These are phyloP conservation scores for Penicillium robsamsonii DNA, from an alignment of 495 filamentous ascomycete genomes.

Conservation along the genomic window DNA sequence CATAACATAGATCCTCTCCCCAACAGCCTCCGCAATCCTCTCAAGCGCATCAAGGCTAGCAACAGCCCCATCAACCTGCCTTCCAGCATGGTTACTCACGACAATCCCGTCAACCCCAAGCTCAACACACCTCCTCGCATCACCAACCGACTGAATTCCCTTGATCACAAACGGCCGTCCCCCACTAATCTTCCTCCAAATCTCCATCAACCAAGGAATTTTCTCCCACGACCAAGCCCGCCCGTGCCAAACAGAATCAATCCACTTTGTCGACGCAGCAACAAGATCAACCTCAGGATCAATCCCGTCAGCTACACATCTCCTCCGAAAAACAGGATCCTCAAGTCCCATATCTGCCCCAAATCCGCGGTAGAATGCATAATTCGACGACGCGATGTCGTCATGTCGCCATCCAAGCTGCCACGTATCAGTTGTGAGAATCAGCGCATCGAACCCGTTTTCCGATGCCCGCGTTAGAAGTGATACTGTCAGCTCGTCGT, in stretches of 20 bases:
- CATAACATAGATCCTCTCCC: conserved; percentile 53
- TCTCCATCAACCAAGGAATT: conserved; percentile 52
- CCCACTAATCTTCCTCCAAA: conserved; percentile 52
- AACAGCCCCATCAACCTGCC: conserved; percentile 63
- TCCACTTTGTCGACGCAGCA: conserved; percentile 57
- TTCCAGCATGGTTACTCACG: conserved; percentile 59
- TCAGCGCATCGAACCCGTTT: conserved; percentile 55
- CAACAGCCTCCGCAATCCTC: conserved; percentile 61
- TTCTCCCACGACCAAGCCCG: conserved; percentile 59
- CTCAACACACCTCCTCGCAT: conserved; percentile 55
- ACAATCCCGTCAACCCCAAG: conserved; percentile 55
- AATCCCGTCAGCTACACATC: conserved; percentile 49
- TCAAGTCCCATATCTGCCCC: conserved; percentile 57
- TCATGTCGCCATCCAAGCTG: conserved; percentile 64
- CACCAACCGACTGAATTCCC: conserved; percentile 53
- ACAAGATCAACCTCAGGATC: conserved; percentile 51
- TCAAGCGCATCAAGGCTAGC: conserved; percentile 58
- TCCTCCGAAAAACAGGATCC: conserved; percentile 57
- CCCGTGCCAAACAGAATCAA: conserved; percentile 65
- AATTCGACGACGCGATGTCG: conserved; percentile 56
- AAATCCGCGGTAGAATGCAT: conserved; percentile 60
- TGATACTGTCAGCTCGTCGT: conserved; percentile 57
- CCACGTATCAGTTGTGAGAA: conserved; percentile 67
- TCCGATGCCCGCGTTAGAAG: conserved; percentile 54
- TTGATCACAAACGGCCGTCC: conserved; percentile 57